phyloP scores from a whole-genome alignment of 83 land plant species.

The Picea abies region DNA sequence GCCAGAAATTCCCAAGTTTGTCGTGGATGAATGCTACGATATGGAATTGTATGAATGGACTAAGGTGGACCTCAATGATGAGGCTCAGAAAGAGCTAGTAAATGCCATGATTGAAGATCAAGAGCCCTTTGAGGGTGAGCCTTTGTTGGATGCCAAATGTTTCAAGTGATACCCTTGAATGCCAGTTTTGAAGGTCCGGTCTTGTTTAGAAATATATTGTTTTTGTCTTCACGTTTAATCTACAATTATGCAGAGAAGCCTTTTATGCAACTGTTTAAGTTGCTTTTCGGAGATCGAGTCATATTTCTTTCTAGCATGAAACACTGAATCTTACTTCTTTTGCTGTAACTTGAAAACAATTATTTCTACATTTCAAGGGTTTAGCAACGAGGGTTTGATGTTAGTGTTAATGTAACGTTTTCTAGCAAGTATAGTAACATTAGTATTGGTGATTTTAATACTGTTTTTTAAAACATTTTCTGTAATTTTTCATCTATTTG shows the following conservation, averaged over 20 bases:
- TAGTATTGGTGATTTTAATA: too few species aligned
- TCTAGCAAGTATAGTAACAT: too few species aligned
- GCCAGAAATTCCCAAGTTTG: slow-evolving; percentile 79
- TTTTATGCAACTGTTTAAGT: neutral
- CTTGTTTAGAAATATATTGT: neutral
- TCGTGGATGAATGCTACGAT: slow-evolving; percentile 88
- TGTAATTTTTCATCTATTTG: too few species aligned
- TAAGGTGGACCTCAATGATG: slow-evolving; percentile 85
- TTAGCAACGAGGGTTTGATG: too few species aligned
- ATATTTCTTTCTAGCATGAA: neutral
- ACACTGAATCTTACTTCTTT: too few species aligned
- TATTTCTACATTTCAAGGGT: too few species aligned
- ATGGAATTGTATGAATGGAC: slow-evolving; percentile 93
- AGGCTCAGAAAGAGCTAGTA: slow-evolving; percentile 2
- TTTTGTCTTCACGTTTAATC: neutral
- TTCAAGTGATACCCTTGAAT: slow-evolving; percentile 64
- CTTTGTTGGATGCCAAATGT: slow-evolving; percentile 14
- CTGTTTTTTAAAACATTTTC: too few species aligned
- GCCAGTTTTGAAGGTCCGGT: neutral
- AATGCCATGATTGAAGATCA: too few species aligned
- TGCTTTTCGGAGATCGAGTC: neutral
- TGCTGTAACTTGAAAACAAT: too few species aligned
- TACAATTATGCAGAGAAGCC: neutral
- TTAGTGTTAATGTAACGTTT: too few species aligned
- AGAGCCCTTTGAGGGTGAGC: too few species aligned